Conservation (phyloP, 1,284 basidiomycete genomes). For the Sparassis latifolia region DNA sequence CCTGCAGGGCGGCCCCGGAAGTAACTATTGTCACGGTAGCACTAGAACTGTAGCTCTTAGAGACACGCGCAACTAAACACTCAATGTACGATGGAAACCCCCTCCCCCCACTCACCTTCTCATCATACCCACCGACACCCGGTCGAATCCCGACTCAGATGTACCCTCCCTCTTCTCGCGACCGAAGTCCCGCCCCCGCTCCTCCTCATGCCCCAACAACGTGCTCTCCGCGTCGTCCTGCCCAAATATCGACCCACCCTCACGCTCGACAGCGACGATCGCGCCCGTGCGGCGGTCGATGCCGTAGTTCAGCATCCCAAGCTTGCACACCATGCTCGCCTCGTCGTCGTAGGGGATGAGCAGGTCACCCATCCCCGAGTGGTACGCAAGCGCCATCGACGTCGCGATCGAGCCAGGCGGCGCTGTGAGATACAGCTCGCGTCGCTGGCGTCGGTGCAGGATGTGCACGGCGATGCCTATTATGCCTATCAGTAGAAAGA, state of each 20-base stretch:
- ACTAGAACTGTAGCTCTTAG: too few species aligned
- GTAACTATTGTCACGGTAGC: too few species aligned
- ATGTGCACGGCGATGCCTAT: constrained; percentile 40
- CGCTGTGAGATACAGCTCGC: constrained; percentile 44
- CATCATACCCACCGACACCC: too few species aligned
- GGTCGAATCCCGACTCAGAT: too few species aligned
- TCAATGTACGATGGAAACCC: too few species aligned
- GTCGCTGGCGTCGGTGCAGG: constrained; percentile 39
- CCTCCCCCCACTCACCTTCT: too few species aligned
- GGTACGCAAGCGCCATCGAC: constrained; percentile 47
- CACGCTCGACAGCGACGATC: constrained; percentile 44
- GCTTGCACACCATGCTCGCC: constrained; percentile 35
- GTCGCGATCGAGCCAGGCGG: constrained; percentile 56
- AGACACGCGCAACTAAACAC: too few species aligned
- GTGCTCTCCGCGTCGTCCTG: neutral
- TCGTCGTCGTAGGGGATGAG: constrained; percentile 53
- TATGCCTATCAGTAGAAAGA: constrained; percentile 41
- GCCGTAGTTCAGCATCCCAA: constrained; percentile 48
- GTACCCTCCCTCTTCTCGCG: too few species aligned
- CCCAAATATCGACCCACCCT: neutral
- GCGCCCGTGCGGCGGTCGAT: constrained; percentile 56
- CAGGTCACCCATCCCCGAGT: constrained; percentile 56
- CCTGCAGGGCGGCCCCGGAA: too few species aligned
- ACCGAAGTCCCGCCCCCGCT: too few species aligned
- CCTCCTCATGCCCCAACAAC: neutral